These are phyloP conservation scores for Podospora conica DNA, from an alignment of 495 filamentous ascomycete genomes.

Conservation along the genomic window DNA sequence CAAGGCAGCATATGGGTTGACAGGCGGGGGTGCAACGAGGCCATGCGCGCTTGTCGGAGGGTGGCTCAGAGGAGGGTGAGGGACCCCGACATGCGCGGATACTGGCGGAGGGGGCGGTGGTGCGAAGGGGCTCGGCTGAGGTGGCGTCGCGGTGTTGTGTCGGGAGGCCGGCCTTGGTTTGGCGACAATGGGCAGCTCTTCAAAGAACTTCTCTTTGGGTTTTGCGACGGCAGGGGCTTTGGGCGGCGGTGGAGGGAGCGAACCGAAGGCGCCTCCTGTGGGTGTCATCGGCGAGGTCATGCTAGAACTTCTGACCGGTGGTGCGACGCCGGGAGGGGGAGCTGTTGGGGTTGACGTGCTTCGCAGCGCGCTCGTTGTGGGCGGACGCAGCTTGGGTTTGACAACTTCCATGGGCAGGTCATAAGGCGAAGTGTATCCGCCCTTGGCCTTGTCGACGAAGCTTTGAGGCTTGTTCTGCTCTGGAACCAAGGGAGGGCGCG, in stretches of 20 bases:
- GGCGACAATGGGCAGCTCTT: constrained; percentile 69
- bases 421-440: constrained; percentile 88
- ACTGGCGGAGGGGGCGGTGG: constrained; percentile 10
- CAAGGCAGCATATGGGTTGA: constrained; percentile 56
- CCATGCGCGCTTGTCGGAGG: constrained; percentile 27
- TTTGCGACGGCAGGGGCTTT: constrained; percentile 30
- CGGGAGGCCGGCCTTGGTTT: constrained; percentile 50
- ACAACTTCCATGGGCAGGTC: constrained; percentile 88
- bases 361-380: constrained; percentile 35
- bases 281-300: constrained; percentile 40
- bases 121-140: constrained; percentile 32
- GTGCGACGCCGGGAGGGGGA: constrained; percentile 36
- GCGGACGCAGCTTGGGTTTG: constrained; percentile 55
- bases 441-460: constrained; percentile 81
- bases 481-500: constrained; percentile 34
- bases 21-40: constrained; percentile 50
- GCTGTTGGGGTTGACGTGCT: constrained; percentile 30
- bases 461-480: constrained; percentile 59
- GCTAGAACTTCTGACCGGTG: constrained; percentile 59
- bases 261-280: constrained; percentile 26
- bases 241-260: constrained; percentile 27
- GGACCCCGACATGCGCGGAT: background rate
- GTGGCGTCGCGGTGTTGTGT: constrained; percentile 32
- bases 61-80: constrained; percentile 17
- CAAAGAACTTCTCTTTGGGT: constrained; percentile 64